Evolutionary conservation across 1,284 basidiomycete genomes (phyloP), one percentile per base, ranked within the genome.

Genomic region (Sparassis latifolia): DNA sequence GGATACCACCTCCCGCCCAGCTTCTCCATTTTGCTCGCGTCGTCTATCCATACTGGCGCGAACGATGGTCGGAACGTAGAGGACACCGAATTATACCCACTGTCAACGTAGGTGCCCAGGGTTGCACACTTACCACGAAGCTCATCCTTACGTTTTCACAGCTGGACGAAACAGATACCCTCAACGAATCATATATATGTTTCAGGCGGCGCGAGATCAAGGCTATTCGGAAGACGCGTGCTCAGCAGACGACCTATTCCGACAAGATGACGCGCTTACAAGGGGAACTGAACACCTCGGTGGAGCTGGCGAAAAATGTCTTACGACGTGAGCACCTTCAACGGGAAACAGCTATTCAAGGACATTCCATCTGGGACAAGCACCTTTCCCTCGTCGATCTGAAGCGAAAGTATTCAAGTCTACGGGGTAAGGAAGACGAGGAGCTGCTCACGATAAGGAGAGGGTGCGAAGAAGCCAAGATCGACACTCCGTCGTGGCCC

Each of bases 151-250:
- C 31, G 46, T 46, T 29, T 47, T 12, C 54, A 2, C 61, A 94
- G 89, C 85, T 82, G 57, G 94, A 99, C 67, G 96, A 98, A 71
- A 80, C 88, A 37, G 96, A 97, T 68, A 84, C 88, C 48, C 70
- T 72, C 53, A 94, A 92, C 53, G 94, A 98, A 64, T 97, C 97
- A 0, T 99, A 98, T 58, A 92, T 98, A 47, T 99, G 97, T 70
- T 99, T 99, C 79, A 86, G 97, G 40, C 81, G 96, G 49, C 86
- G 95, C 52, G 96, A 99, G 64, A 89, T 91, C 66, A 98, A 98
- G 66, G 86, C 90, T 10, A 82, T 93, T 29, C 86, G 96, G 53
- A 98, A 99, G 73, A 99, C 96, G 1, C 85, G 95, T 29, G 86
- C 92, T 6, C 89, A 89, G 1, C 93, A 97, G 63, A 84, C 85